Evolutionary conservation across 1,284 basidiomycete genomes (phyloP).

Genomic region (Naganishia liquefaciens): DNA sequence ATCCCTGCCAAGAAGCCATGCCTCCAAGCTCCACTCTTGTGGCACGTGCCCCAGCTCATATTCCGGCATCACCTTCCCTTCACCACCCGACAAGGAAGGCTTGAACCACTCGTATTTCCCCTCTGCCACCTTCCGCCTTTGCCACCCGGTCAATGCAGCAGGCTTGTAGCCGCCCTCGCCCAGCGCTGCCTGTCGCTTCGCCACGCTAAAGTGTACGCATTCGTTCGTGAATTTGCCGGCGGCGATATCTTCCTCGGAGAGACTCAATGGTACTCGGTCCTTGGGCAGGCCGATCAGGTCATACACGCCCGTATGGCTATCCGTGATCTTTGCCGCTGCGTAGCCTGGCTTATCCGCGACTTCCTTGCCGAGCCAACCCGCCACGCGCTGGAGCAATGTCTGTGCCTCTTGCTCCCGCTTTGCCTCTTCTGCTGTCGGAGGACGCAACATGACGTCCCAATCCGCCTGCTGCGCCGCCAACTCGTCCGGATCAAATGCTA

Average conservation of each 20-base stretch:
- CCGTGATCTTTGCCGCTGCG: constrained; percentile 19
- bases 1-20: constrained; percentile 11
- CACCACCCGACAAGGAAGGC: constrained; percentile 34
- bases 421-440: constrained; percentile 3
- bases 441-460: constrained; percentile 5
- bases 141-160: constrained; percentile 16
- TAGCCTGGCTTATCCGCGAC: constrained; percentile 11
- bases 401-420: background rate
- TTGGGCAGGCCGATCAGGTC: constrained; percentile 10
- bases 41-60: constrained; percentile 37
- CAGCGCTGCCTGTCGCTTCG: constrained; percentile 10
- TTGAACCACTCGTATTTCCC: constrained; percentile 17
- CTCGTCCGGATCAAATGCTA: constrained; percentile 21
- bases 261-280: constrained; percentile 15
- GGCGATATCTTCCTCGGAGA: constrained; percentile 1
- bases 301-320: constrained; percentile 14
- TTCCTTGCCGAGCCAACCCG: background rate
- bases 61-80: constrained; percentile 30
- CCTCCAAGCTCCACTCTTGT: constrained; percentile 21
- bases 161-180: constrained; percentile 5
- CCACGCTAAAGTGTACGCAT: constrained; percentile 21
- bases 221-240: constrained; percentile 17
- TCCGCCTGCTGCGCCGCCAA: constrained; percentile 17
- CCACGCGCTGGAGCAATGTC: background rate
- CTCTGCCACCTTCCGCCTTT: background rate